Evolutionary conservation across 148 eudicot genomes (phyloP).

Genomic region (Drosera capensis): DNA sequence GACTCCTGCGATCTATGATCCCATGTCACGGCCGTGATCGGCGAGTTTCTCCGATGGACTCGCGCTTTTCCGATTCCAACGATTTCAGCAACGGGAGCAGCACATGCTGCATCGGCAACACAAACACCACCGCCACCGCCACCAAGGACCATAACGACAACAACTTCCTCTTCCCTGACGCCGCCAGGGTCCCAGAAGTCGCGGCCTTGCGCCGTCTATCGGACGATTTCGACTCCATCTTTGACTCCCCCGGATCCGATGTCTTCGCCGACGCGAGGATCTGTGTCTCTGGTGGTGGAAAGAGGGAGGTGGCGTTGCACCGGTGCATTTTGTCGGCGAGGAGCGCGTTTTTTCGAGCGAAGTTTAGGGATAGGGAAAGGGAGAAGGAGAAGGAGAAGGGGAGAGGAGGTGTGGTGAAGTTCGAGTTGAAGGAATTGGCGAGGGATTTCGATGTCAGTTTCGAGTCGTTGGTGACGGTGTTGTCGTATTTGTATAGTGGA

Average conservation of each 20-base stretch:
- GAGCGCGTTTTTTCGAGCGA: constrained; percentile 32
- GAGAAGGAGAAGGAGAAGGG: constrained; percentile 6
- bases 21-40: neutral
- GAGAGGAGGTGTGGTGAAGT: constrained; percentile 12
- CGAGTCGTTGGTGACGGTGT: constrained; percentile 47
- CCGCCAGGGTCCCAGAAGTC: constrained; percentile 10
- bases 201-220: constrained; percentile 40
- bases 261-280: constrained; percentile 54
- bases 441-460: constrained; percentile 48
- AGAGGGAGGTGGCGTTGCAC: constrained; percentile 45
- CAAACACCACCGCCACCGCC: neutral
- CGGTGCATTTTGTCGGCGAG: constrained; percentile 63
- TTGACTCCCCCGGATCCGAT: constrained; percentile 20
- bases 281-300: constrained; percentile 15
- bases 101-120: constrained; percentile 18
- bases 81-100: constrained; percentile 55
- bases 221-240: constrained; percentile 38
- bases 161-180: constrained; percentile 8
- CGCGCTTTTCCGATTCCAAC: constrained; percentile 55
- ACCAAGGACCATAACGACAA: too few species aligned
- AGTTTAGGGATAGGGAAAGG: constrained; percentile 15
- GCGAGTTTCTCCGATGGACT: constrained; percentile 17
- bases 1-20: too few species aligned
- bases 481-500: constrained; percentile 59
- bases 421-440: constrained; percentile 45